Base-by-base conservation (phyloP, 129 eudicot species). In the Escallonia herrerae region DNA sequence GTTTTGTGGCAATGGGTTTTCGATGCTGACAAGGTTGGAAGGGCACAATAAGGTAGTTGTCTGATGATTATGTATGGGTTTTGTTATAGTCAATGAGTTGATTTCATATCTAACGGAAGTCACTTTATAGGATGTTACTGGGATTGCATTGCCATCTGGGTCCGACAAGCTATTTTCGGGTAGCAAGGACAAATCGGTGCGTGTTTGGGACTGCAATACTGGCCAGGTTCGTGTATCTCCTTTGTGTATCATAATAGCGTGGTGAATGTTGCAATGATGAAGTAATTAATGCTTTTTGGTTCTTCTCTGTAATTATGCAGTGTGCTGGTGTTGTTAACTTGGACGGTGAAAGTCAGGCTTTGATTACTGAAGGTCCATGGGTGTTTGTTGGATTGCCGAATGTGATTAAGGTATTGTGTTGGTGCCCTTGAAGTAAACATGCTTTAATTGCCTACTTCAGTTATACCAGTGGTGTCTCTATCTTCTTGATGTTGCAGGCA, bases 151-250 rank as follows among this genome's bases (percentile, higher is more conserved):
- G 14, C 90, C 91, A 3, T 64, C 66, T 66, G 91, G 82, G 53
- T 77, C 83, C 45, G 72, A 72, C 66, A 76, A 80, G 72, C 87
- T 90, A 4, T 80, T 51, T 58, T 77, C 82, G 6, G 76, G 75
- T 11, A 71, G 95, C 58, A 80, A 82, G 74, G 97, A 87, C 47
- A 73, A 70, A 56, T 67, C 85, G 44, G 6, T 87, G 60, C 78
- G 90, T 43, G 74, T 72, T 69, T 84, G 90, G 97, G 79, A 90
- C 78, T 90, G 95, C 73, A 68, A 82, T 47, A 87, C 78, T 56
- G 93, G 95, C 6, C 83, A 80, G 90, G 90, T 86, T 37, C 14
- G 69, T 54, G 48, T 77, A n/a, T 11, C 13, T n/a, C 15, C 45
- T 38, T 6, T 39, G 58, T 55, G 14, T 33, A 66, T 43, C 13